Percentiles rank a stretch among this genome's conserved stretches.
Evolutionary conservation across 2,329 filamentous ascomycete genomes (phyloP).

Genomic region (Graphium sp.): DNA sequence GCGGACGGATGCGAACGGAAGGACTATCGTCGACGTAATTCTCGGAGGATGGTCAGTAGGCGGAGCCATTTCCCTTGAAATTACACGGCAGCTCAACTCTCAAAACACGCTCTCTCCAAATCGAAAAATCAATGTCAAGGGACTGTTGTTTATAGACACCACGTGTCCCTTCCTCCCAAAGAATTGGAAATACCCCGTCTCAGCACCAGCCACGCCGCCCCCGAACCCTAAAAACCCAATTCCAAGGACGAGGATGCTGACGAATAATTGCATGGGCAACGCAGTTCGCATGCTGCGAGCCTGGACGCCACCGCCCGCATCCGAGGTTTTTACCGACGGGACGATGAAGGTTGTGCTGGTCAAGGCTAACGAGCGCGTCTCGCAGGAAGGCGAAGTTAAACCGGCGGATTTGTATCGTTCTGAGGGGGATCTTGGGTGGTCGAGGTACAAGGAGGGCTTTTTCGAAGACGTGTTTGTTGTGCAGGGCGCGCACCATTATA

Average conservation of each 20-base stretch:
- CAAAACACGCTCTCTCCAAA: slow-evolving; percentile 12
- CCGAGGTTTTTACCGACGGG: slow-evolving; percentile 10
- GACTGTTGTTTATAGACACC: slow-evolving; percentile 36
- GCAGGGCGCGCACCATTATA: slow-evolving; percentile 34
- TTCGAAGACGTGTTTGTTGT: slow-evolving; percentile 28
- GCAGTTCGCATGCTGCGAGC: slow-evolving; percentile 19
- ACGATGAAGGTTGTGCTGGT: slow-evolving; percentile 26
- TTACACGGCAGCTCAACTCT: slow-evolving; percentile 22
- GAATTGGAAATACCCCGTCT: too few relatives aligned
- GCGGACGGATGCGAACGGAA: slow-evolving; percentile 10
- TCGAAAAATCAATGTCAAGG: slow-evolving; percentile 14
- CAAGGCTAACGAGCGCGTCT: slow-evolving; percentile 22
- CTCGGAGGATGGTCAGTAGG: slow-evolving; percentile 41
- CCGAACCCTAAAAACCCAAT: slow-evolving; percentile 6
- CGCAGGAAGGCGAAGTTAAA: slow-evolving; percentile 5
- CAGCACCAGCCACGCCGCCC: slow-evolving; percentile 4
- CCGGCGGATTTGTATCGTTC: slow-evolving; percentile 24
- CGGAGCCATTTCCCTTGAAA: slow-evolving; percentile 31
- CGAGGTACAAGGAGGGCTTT: slow-evolving; percentile 22
- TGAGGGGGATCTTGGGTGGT: slow-evolving; percentile 29
- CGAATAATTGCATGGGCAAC: slow-evolving; percentile 21
- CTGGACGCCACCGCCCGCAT: slow-evolving; percentile 24
- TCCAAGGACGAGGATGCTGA: slow-evolving; percentile 16
- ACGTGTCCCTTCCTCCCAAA: slow-evolving; percentile 18
- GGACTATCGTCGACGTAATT: slow-evolving; percentile 19